These are phyloP conservation scores for Suillus plorans DNA, from an alignment of 768 basidiomycete genomes.

Conservation along the genomic window DNA sequence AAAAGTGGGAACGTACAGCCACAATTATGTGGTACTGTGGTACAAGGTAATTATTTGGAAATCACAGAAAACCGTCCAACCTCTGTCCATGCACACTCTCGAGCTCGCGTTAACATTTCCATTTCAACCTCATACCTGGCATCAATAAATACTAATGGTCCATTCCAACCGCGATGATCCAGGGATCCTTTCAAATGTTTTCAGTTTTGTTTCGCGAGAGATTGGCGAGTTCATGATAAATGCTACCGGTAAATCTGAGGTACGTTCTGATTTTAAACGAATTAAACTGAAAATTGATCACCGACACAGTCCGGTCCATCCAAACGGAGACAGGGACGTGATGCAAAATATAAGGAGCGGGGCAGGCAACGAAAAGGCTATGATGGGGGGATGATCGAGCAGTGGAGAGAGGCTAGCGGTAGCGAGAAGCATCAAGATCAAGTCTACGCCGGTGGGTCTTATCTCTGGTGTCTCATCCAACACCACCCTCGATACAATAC, in stretches of 20 bases:
- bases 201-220: conserved; percentile 70
- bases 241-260: conserved; percentile 44
- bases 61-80: no score
- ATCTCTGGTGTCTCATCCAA: neutral
- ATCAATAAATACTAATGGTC: neutral
- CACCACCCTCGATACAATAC: neutral
- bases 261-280: neutral
- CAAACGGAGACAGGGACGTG: conserved; percentile 1
- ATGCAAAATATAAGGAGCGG: neutral
- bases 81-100: no score
- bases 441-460: conserved; percentile 13
- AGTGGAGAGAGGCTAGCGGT: neutral
- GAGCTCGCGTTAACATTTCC: no score
- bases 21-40: no score
- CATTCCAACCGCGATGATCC: neutral
- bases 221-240: conserved; percentile 67
- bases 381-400: conserved; percentile 1
- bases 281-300: conserved; percentile 15
- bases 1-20: no score
- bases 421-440: conserved; percentile 5
- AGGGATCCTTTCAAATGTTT: conserved; percentile 61
- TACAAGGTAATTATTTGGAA: no score
- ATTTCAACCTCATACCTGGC: no score
- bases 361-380: neutral
- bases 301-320: conserved; percentile 10